These are phyloP conservation scores for Penicillium ucsense DNA, from an alignment of 495 filamentous ascomycete species.

Conservation along the genomic window DNA sequence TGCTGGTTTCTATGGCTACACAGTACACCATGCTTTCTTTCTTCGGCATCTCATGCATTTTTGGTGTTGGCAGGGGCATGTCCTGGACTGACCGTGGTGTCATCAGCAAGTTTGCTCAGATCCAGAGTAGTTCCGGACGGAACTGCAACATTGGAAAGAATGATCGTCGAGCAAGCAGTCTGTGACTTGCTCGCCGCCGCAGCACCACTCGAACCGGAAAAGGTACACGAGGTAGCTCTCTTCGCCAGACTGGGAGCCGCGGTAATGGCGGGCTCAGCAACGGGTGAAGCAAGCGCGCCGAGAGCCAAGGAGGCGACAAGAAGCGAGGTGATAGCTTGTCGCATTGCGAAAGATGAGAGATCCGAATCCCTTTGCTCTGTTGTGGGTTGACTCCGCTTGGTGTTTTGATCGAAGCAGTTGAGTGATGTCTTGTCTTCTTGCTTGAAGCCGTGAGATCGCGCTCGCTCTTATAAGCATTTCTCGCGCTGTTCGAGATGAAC, in stretches of 20 bases:
- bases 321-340: not conserved
- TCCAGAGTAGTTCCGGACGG: constrained; percentile 44
- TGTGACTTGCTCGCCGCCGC: constrained; percentile 31
- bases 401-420: too few species aligned
- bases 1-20: not conserved
- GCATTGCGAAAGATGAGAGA: not conserved
- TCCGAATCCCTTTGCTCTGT: too few species aligned
- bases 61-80: too few species aligned
- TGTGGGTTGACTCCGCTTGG: too few species aligned
- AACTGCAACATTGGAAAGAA: constrained; percentile 38
- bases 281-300: constrained; percentile 8
- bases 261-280: constrained; percentile 17
- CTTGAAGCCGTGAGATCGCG: too few species aligned
- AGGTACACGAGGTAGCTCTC: constrained; percentile 12
- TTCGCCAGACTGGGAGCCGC: constrained; percentile 14
- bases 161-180: constrained; percentile 41
- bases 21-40: not conserved
- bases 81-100: constrained; percentile 25
- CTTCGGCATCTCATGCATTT: too few species aligned
- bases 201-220: constrained; percentile 17
- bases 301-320: constrained; percentile 7
- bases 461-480: too few species aligned
- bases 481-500: too few species aligned
- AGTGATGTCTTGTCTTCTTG: too few species aligned
- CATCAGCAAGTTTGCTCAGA: constrained; percentile 34